Base-by-base conservation (phyloP, 345 rosid species). In the Salix udensis region DNA sequence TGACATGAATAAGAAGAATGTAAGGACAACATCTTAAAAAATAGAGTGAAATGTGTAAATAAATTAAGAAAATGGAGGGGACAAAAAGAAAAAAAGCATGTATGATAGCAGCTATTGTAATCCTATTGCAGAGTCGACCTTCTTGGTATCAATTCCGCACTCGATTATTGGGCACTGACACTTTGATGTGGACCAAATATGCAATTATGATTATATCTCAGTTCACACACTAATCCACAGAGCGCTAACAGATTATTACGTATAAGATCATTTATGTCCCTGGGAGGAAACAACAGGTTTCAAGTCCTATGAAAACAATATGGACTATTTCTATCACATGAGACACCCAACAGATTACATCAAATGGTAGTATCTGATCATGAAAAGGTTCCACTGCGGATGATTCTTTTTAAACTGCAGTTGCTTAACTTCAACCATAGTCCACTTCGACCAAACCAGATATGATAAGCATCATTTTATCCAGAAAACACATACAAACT, bases 1-100 rank as follows among this genome's bases (percentile, higher is more conserved):
- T 94, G 87, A 74, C 68, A 80, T 42, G 76, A 70, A 24, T 72
- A 80, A 42, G 12, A n/a, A 9, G 40, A 67, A 37, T 36, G 48
- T 37, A 39, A 67, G 70, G 44, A 10, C 13, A 34, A 1, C 26
- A 67, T 67, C 48, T 18, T 30, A 65, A 2, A 6, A 65, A 16
- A 30, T 30, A 8, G 42, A 18, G 58, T 8, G 62, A 55, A 55
- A 12, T 55, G 26, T n/a, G 62, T n/a, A 11, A 58, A 58, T 52
- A 37, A 23, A 28, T 23, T 24, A 16, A 30, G 60, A 39, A 31
- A 36, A 37, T 6, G 18, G 15, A 2, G 69, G 36, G 21, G 44
- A 31, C n/a, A 30, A 21, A 31, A 30, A 23, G 34, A 16, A 23
- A 5, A 71, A n/a, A 52, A 71, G n/a, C 44, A 71, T n/a, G 36